Base-by-base conservation (phyloP, 345 rosid species). In the Rubroshorea leprosula region DNA sequence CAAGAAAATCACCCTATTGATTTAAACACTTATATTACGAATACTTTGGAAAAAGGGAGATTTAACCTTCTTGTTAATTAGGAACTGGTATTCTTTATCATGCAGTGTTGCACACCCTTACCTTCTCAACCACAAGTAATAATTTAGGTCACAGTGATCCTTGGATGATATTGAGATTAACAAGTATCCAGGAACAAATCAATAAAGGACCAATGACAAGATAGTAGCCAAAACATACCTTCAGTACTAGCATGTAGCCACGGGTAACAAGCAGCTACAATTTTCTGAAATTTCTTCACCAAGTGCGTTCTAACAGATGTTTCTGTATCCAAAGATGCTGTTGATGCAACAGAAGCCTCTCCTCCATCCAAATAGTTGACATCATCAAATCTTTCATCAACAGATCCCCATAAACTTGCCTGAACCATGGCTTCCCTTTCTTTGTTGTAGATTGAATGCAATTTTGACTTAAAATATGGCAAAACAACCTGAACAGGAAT, bases 341-440 rank as follows among this genome's bases (percentile, higher is more conserved):
- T 66, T 51, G 89, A 58, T 72, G 72, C 68, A 75, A 78, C 52
- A 48, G 90, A 67, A 50, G 61, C 61, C 16, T 74, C 90, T 18
- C 41, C 83, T 49, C 78, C 75, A 62, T 56, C 76, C 53, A 78
- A 61, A 57, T 61, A 76, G 52, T 80, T 81, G 54, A 71, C 58
- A 64, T 77, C 84, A 45, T 72, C 84, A 61, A 90, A 75, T 62
- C 80, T 70, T 64, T 76, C 90, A 48, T 77, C 95, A n/a, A 72
- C 82, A 63, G 74, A 48, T 59, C 99, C 99, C 99, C 99, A 94
- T 61, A 94, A 74, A 66, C 96, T 94, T 53, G 90, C 95, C 63
- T 84, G 90, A 67, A 90, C 89, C 71, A 90, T 83, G 51, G 93
- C 92, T 78, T 94, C 97, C 81, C 97, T 90, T 78, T 94, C 95